phyloP scores from a whole-genome alignment of 2,329 filamentous ascomycete genomes.

The Orbilia quercus region DNA sequence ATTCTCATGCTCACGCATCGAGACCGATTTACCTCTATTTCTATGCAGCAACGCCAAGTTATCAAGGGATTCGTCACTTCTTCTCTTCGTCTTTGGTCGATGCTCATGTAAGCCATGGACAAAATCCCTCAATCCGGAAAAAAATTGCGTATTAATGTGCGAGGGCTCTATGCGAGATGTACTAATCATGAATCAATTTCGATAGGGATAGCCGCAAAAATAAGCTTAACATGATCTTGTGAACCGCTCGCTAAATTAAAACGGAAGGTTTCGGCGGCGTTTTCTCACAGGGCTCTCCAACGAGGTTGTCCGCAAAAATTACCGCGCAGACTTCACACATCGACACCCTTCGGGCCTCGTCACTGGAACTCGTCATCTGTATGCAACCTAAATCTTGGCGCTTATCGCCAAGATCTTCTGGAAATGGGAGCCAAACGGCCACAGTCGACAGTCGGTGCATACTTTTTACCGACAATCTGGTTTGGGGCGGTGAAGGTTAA shows the following conservation, averaged over 20 bases:
- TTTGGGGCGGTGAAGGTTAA: constrained; percentile 23
- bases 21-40: background rate
- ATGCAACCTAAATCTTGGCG: constrained; percentile 55
- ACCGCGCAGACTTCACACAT: constrained; percentile 21
- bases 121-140: constrained; percentile 38
- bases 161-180: constrained; percentile 11
- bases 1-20: constrained; percentile 4
- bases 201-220: constrained; percentile 19
- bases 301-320: constrained; percentile 20
- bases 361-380: constrained; percentile 53
- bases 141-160: constrained; percentile 38
- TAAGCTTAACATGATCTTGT: constrained; percentile 40
- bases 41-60: constrained; percentile 22
- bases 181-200: constrained; percentile 5
- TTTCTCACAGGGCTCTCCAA: constrained; percentile 22
- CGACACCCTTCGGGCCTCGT: constrained; percentile 51
- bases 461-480: constrained; percentile 16
- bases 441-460: background rate
- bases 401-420: constrained; percentile 55
- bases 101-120: constrained; percentile 27
- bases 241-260: constrained; percentile 44
- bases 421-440: constrained; percentile 29
- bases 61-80: constrained; percentile 43
- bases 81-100: constrained; percentile 15
- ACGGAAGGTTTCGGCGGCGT: constrained; percentile 25